Evolutionary conservation across 2,329 filamentous ascomycete genomes (phyloP).

Genomic region (Chaetomiaceae sp.): DNA sequence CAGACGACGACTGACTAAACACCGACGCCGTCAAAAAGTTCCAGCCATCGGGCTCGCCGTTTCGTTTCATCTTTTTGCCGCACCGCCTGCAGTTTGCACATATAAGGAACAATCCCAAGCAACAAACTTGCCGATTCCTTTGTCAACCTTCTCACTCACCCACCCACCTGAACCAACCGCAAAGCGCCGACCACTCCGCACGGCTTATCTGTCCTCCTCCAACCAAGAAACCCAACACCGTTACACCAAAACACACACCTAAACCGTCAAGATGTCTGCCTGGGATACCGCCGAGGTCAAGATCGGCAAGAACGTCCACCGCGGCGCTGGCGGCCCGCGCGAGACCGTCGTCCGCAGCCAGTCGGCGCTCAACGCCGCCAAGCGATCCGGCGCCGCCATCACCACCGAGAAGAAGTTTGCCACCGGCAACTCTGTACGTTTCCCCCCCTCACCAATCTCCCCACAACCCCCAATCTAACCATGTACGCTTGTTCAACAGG

Average conservation of each 20-base stretch:
- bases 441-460: not conserved
- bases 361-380: conserved; percentile 79
- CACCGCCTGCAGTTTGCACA: not conserved
- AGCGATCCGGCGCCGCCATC: conserved; percentile 70
- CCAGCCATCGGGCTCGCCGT: conserved; percentile 9
- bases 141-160: not conserved
- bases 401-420: conserved; percentile 88
- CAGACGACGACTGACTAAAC: conserved; percentile 6
- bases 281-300: conserved; percentile 84
- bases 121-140: not conserved
- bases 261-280: conserved; percentile 57
- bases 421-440: conserved; percentile 71
- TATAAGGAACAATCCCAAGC: conserved; percentile 1
- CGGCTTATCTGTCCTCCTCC: conserved; percentile 4
- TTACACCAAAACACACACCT: conserved; percentile 12
- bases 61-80: conserved; percentile 8
- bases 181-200: not conserved
- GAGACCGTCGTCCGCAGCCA: conserved; percentile 89
- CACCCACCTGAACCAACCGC: not conserved
- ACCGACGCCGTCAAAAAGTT: not conserved
- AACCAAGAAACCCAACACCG: not conserved
- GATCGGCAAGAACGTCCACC: conserved; percentile 82
- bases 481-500: conserved; percentile 32
- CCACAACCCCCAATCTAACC: not conserved
- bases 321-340: conserved; percentile 61